Evolutionary conservation across 345 rosid genomes (phyloP).

Genomic region (Abelmoschus esculentus): DNA sequence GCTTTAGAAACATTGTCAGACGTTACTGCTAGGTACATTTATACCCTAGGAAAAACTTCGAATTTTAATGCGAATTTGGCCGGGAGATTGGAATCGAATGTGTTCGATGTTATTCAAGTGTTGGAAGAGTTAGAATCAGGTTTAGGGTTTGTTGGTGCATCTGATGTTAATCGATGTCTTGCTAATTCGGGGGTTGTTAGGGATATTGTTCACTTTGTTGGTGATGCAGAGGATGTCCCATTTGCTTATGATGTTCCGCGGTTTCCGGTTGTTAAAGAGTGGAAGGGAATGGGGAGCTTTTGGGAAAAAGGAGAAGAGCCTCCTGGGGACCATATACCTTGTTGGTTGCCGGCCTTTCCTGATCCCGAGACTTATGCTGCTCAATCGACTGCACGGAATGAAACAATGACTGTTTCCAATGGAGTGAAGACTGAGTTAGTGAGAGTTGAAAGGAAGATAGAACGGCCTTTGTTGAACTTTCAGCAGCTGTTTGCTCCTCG

Average conservation of each 20-base stretch:
- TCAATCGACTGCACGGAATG: constrained; percentile 24
- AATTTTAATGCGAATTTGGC: constrained; percentile 49
- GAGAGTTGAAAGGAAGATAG: constrained; percentile 25
- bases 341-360: constrained; percentile 76
- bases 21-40: constrained; percentile 44
- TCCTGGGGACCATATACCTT: constrained; percentile 63
- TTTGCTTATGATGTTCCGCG: constrained; percentile 58
- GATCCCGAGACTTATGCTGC: constrained; percentile 29
- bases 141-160: constrained; percentile 56
- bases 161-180: constrained; percentile 52
- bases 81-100: constrained; percentile 56
- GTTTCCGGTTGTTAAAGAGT: constrained; percentile 52
- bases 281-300: constrained; percentile 39
- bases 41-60: constrained; percentile 49
- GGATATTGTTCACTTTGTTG: constrained; percentile 55
- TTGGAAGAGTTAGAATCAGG: constrained; percentile 57
- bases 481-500: constrained; percentile 31
- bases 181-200: constrained; percentile 47
- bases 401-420: constrained; percentile 17
- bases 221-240: constrained; percentile 42
- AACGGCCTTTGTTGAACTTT: constrained; percentile 28
- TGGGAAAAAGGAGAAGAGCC: constrained; percentile 49
- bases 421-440: constrained; percentile 24
- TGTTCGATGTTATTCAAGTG: constrained; percentile 60
- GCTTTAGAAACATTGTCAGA: constrained; percentile 63